Evolutionary conservation across 2,329 filamentous ascomycete species (phyloP).

Genomic region (Ophiostoma tasmaniense): DNA sequence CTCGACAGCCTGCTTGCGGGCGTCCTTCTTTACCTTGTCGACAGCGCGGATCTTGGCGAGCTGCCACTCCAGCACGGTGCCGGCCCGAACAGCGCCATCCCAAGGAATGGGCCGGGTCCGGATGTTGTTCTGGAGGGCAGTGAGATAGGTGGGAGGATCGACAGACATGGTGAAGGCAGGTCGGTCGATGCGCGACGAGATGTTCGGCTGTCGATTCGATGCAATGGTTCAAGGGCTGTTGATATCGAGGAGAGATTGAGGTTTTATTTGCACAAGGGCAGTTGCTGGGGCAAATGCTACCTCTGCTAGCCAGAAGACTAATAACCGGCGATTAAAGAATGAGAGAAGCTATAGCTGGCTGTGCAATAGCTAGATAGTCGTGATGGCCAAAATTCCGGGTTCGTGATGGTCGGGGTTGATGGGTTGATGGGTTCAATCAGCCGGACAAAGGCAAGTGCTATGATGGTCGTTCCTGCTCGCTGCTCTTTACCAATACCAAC

Average conservation of each 20-base stretch:
- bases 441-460: background rate
- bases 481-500: background rate
- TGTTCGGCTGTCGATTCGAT: background rate
- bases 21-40: conserved; percentile 91
- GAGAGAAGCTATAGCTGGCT: background rate
- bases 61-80: conserved; percentile 88
- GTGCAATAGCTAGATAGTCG: background rate
- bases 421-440: conserved; percentile 8
- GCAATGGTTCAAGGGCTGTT: background rate
- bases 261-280: background rate
- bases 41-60: conserved; percentile 93
- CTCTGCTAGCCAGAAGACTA: background rate
- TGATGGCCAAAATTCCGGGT: background rate
- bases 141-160: conserved; percentile 78
- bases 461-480: background rate
- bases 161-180: conserved; percentile 59
- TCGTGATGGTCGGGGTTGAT: conserved; percentile 5
- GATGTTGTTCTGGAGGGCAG: conserved; percentile 91
- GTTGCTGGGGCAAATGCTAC: background rate
- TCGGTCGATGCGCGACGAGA: background rate
- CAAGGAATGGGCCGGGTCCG: conserved; percentile 91
- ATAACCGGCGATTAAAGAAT: background rate
- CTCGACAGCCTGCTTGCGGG: conserved; percentile 75
- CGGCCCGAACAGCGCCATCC: conserved; percentile 90
- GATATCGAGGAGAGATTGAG: background rate